Percentiles rank a stretch among this genome's conserved stretches.
Conservation (phyloP, 192 early-diverging fungal species). For the Entomortierella chlamydospora region DNA sequence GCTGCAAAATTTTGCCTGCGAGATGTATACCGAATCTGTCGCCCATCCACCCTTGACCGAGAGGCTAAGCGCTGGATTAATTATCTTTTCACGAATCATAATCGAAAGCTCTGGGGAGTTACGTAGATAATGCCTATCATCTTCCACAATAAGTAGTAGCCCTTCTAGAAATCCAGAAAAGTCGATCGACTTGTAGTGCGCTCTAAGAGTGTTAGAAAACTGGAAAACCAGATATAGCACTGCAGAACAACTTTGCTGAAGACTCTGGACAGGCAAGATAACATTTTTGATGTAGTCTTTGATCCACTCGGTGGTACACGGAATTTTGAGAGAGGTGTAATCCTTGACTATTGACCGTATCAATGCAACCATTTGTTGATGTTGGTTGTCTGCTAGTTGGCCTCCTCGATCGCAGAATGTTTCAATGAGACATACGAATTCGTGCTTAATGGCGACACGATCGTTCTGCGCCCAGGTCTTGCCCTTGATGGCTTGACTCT, state of each 20-base stretch:
- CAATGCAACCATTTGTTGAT: conserved; percentile 61
- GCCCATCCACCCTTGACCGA: conserved; percentile 58
- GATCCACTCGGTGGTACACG: conserved; percentile 59
- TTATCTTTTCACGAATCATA: conserved; percentile 57
- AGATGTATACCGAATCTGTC: conserved; percentile 18
- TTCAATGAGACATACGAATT: conserved; percentile 62
- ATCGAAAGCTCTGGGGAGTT: conserved; percentile 43
- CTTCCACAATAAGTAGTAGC: conserved; percentile 48
- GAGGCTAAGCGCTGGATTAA: conserved; percentile 51
- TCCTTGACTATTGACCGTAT: conserved; percentile 61
- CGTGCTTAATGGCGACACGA: conserved; percentile 64
- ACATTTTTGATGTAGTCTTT: conserved; percentile 60
- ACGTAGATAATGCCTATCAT: conserved; percentile 43
- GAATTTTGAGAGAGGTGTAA: conserved; percentile 49
- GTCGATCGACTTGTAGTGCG: conserved; percentile 60
- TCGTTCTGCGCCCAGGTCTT: conserved; percentile 72
- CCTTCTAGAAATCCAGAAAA: conserved; percentile 61
- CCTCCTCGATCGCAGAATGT: conserved; percentile 58
- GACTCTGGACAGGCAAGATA: conserved; percentile 32
- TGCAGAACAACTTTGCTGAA: conserved; percentile 35
- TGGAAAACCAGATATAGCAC: conserved; percentile 25
- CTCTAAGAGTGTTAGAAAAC: conserved; percentile 15
- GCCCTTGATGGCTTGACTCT: conserved; percentile 53
- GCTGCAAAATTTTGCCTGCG: conserved; percentile 55
- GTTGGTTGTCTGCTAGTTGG: conserved; percentile 55